Evolutionary conservation across 2,329 filamentous ascomycete species (phyloP), one percentile per base, ranked within the genome.

Genomic region (Trichoderma breve): DNA sequence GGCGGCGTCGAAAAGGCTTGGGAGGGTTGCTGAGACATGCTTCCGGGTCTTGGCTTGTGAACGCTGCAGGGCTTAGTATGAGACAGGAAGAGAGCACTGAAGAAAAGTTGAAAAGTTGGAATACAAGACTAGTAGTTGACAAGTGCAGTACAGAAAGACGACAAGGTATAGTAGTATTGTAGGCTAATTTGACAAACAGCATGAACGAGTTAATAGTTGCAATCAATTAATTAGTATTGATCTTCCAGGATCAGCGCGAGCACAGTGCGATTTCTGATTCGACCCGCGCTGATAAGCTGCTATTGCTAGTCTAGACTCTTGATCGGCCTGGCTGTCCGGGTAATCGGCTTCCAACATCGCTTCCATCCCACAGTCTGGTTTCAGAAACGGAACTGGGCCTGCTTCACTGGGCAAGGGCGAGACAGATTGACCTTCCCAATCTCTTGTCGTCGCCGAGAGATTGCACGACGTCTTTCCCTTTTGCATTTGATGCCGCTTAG

Each of bases 1-100:
- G 71, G 73, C 73, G 75, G 75, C 70, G 51, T 53, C 61, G 15
- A 53, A 53, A 26, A 57, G 53, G 51, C n/a, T 53, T 60, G 28
- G 57, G 55, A 43, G 55, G 39, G 43, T 24, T 67, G 64, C 64
- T 43, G 34, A 67, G 64, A 67, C 64, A 57, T 51, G 51, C 30
- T 57, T 67, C 51, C 64, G 64, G 32, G 12, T 62, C 62, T 63
- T 67, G 63, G 53, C 62, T 63, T 67, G 18, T 39, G 36, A 43
- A 62, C 61, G 32, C 39, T 36, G 51, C 73, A 71, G n/a, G 53
- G 65, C 28, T 61, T 32, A 28, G 30, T 36, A 28, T 30, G 55
- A 58, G 15, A 32, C 43, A 34, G 15, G 6, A 36, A 36, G 51
- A 58, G 32, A 18, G 51, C 24, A 6, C 6, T 3, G 18, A 30